Conservation (phyloP, 768 basidiomycete genomes). For the Chlorophyllum brunneum region DNA sequence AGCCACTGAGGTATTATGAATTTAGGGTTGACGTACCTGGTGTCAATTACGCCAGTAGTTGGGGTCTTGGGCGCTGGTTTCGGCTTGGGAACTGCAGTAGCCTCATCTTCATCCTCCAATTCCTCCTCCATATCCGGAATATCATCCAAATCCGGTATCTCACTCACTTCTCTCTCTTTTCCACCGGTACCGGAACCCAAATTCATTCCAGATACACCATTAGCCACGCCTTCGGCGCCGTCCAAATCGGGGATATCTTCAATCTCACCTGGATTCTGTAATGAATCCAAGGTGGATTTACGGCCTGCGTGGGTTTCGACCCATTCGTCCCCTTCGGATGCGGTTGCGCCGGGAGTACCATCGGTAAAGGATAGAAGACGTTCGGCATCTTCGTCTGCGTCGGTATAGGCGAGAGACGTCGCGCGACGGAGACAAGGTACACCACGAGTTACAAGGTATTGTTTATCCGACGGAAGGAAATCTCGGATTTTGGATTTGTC, state of each 20-base stretch:
- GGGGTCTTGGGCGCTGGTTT: slow-evolving; percentile 21
- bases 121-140: slow-evolving; percentile 58
- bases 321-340: slow-evolving; percentile 82
- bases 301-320: slow-evolving; percentile 95
- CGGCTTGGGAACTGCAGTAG: slow-evolving; percentile 61
- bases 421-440: slow-evolving; percentile 97
- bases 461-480: slow-evolving; percentile 93
- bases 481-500: slow-evolving; percentile 83
- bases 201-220: slow-evolving; percentile 42
- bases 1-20: not conserved
- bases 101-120: slow-evolving; percentile 85
- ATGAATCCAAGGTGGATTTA: slow-evolving; percentile 45
- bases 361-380: slow-evolving; percentile 78
- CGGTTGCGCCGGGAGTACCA: slow-evolving; percentile 45
- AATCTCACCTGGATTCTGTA: slow-evolving; percentile 70
- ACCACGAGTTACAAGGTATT: slow-evolving; percentile 92
- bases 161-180: slow-evolving; percentile 83
- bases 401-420: slow-evolving; percentile 88
- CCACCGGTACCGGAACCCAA: slow-evolving; percentile 31
- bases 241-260: slow-evolving; percentile 71
- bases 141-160: slow-evolving; percentile 95
- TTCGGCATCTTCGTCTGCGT: slow-evolving; percentile 95
- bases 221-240: slow-evolving; percentile 38
- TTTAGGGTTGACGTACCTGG: slow-evolving; percentile 38
- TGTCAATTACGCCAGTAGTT: slow-evolving; percentile 30